Evolutionary conservation across 2,329 filamentous ascomycete genomes (phyloP).

Genomic region (Fusarium sp.): DNA sequence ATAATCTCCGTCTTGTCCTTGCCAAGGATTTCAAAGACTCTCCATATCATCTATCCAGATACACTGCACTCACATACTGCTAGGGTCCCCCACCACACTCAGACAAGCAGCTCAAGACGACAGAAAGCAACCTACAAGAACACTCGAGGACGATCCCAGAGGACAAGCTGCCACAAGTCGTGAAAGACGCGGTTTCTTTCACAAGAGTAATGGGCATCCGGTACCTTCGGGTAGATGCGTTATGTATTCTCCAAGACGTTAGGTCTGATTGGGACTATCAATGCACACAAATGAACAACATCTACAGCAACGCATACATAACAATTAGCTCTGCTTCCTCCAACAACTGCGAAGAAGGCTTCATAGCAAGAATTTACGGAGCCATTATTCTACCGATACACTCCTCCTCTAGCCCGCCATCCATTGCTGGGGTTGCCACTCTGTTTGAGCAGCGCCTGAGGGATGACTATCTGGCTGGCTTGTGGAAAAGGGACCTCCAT

Average conservation of each 20-base stretch:
- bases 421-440: not conserved
- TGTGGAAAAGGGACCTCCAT: not conserved
- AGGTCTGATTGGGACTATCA: constrained; percentile 1
- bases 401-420: not conserved
- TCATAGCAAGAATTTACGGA: not conserved
- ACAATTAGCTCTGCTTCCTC: not conserved
- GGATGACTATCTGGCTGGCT: not conserved
- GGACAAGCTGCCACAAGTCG: not conserved
- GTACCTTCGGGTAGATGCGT: constrained; percentile 4
- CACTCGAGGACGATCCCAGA: not conserved
- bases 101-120: not conserved
- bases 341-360: not conserved
- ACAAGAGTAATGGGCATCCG: not conserved
- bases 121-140: not conserved
- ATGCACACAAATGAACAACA: not conserved
- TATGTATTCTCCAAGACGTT: constrained; percentile 4
- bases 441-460: not conserved
- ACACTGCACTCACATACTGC: not conserved
- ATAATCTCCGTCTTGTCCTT: not conserved
- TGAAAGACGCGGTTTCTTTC: not conserved
- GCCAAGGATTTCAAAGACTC: not conserved
- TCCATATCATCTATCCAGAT: not conserved
- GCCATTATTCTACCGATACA: not conserved
- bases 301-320: constrained; percentile 2
- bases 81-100: not conserved